phyloP scores from a whole-genome alignment of 805 yeast genomes.

The Hanseniaspora meyeri region DNA sequence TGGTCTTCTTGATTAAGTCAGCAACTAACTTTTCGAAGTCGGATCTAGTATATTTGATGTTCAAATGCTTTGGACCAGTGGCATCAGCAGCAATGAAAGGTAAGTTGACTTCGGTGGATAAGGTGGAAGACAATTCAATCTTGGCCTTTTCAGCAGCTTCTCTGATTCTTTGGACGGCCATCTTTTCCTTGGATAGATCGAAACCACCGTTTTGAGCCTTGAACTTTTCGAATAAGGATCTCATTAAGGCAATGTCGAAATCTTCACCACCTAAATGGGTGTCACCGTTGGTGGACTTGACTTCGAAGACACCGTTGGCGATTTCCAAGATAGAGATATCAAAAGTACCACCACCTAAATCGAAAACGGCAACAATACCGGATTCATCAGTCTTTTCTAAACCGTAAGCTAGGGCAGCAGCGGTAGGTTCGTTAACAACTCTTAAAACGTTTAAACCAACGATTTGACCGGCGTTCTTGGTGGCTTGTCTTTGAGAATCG shows the following conservation, averaged over 20 bases:
- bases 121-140: conserved; percentile 63
- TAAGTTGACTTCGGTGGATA: conserved; percentile 53
- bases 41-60: conserved; percentile 54
- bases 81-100: conserved; percentile 81
- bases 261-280: conserved; percentile 85
- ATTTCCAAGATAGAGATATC: conserved; percentile 94
- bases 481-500: conserved; percentile 73
- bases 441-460: conserved; percentile 78
- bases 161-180: conserved; percentile 68
- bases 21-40: conserved; percentile 59
- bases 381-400: conserved; percentile 58
- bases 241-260: conserved; percentile 73
- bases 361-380: conserved; percentile 88
- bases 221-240: conserved; percentile 70
- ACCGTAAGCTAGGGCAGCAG: conserved; percentile 92
- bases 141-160: conserved; percentile 77
- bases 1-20: conserved; percentile 56
- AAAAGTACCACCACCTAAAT: conserved; percentile 97
- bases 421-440: conserved; percentile 77
- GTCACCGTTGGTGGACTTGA: conserved; percentile 90
- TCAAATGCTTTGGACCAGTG: conserved; percentile 55
- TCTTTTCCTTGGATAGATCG: conserved; percentile 46
- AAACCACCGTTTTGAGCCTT: conserved; percentile 50
- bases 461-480: conserved; percentile 94
- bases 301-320: conserved; percentile 96